Conservation (phyloP, 148 eudicot genomes). For the Vaccinium macrocarpon region DNA sequence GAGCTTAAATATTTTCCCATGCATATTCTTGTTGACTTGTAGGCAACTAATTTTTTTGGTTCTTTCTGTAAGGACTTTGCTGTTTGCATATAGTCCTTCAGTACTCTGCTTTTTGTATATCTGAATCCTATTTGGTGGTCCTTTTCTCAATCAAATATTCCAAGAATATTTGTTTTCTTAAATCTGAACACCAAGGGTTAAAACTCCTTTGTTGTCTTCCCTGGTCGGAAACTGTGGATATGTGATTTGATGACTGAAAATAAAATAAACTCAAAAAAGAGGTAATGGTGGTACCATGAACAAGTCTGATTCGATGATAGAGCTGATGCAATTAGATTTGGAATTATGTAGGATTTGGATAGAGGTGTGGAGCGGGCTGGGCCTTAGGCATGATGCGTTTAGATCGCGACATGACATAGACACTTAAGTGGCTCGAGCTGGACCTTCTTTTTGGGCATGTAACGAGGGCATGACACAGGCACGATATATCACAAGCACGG, state of each 20-base stretch:
- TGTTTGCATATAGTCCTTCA: background rate
- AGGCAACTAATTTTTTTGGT: background rate
- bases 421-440: background rate
- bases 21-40: background rate
- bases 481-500: background rate
- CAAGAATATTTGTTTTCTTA: background rate
- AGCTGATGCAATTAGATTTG: background rate
- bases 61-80: background rate
- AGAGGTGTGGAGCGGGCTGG: background rate
- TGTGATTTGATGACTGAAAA: background rate
- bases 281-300: conserved; percentile 1
- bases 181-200: background rate
- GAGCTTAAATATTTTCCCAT: background rate
- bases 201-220: background rate
- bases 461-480: background rate
- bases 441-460: background rate
- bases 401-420: background rate
- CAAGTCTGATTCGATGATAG: background rate
- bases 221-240: background rate
- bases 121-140: background rate
- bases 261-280: background rate
- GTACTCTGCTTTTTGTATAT: background rate
- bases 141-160: background rate
- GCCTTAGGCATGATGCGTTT: background rate
- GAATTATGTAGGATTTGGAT: background rate